Evolutionary conservation across 805 yeast genomes (phyloP).

Genomic region (Alloascoidea hylecoeti): DNA sequence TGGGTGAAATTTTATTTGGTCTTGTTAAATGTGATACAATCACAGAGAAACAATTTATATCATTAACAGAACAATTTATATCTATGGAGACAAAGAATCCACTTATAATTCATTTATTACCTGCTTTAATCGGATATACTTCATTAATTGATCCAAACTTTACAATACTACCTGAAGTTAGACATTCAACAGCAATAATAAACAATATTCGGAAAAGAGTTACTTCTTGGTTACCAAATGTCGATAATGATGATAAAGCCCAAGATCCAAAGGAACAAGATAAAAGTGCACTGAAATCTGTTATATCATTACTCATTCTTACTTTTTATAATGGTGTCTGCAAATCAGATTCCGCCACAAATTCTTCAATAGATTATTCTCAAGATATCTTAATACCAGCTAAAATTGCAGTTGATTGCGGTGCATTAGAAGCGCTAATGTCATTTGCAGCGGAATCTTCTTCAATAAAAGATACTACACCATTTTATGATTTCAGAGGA

Average conservation of each 20-base stretch:
- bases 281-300: not conserved
- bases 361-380: constrained; percentile 8
- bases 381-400: constrained; percentile 12
- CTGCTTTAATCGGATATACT: constrained; percentile 18
- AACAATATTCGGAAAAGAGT: not conserved
- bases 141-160: constrained; percentile 1
- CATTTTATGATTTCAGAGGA: constrained; percentile 12
- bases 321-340: not conserved
- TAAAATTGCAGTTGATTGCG: constrained; percentile 16
- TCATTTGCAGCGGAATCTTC: constrained; percentile 18
- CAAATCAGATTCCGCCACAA: constrained; percentile 3
- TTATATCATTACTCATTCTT: not conserved
- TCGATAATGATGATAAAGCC: not conserved
- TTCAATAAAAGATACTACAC: constrained; percentile 4
- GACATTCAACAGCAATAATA: not conserved
- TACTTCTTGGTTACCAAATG: not conserved
- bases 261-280: not conserved
- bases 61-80: constrained; percentile 29
- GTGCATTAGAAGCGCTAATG: constrained; percentile 23
- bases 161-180: no score
- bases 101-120: constrained; percentile 49
- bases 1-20: constrained; percentile 53
- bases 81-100: constrained; percentile 45
- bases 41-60: constrained; percentile 20
- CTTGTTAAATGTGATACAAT: constrained; percentile 24